Base-by-base conservation (phyloP, 2,329 filamentous ascomycete genomes). In the Colletotrichum neosansevieriae region DNA sequence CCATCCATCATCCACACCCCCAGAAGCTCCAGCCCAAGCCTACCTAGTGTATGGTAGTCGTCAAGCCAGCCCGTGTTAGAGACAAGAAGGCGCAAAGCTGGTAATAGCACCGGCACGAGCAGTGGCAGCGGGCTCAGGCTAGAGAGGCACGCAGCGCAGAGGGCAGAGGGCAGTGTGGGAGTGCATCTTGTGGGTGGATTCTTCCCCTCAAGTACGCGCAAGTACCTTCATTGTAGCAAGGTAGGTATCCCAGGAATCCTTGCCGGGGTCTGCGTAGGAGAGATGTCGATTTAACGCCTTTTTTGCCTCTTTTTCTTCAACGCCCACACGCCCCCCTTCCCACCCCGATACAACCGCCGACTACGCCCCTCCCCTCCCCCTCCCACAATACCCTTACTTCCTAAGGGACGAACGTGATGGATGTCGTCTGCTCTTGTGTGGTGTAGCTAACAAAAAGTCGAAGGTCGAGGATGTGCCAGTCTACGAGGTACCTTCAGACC, bases 271-370 rank as follows among this genome's bases (percentile, higher is more conserved):
- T 45, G 21, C 38, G 21, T 58, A 66, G 32, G 34, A 56, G 29
- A 40, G 56, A 51, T 15, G 44, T 57, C 38, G 65, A 51, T 59
- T 69, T 38, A 49, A 70, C 64, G 59, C 54, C 58, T 64, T 65
- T 59, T 51, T 59, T 63, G 58, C 63, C 56, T 57, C 49, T 61
- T 44, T 56, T 58, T 63, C 50, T 67, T 38, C 65, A 59, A 59
- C 61, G 49, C 49, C 49, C 49, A 51, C 49, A 51, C 56, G 42
- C 68, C 67, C 62, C 49, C 59, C 38, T 47, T 32, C 42, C 65
- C 38, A 56, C 65, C 58, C 68, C 68, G 63, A 64, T 64, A 64
- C 68, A 70, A 63, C 65, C 65, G 68, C 65, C 68, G 42, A 24
- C 56, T 63, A 69, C 64, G 49, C 66, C 66, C 56, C 57, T 58